Evolutionary conservation across 2,329 filamentous ascomycete species (phyloP), one percentile per base, ranked within the genome.

Genomic region (Myriosclerotinia duriaeana): DNA sequence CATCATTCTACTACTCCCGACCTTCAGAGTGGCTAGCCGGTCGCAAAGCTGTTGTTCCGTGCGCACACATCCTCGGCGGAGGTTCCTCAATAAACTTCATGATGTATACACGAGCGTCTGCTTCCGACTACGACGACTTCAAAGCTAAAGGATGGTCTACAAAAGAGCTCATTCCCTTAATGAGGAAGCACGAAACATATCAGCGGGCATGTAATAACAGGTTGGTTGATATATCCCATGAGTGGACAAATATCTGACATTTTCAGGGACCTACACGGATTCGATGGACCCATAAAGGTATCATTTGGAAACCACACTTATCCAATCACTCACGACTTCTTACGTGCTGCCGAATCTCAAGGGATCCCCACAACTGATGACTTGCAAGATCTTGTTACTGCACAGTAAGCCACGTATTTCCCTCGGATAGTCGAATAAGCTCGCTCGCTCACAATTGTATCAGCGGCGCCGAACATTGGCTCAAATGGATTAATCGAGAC

Each of bases 401-500:
- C 79, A 54, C 82, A 84, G 73, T 74, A 72, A 64, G 72, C 70
- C 12, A 38, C 17, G 30, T 2, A 22, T 42, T 17, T 30, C 0
- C 1, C 14, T 22, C 20, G 7, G 0, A n/a, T n/a, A 5, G 5
- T 15, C 22, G 34, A 53, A 30, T 44, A 53, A 66, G 30, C 30
- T 34, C 66, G 30, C 30, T 34, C 66, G 38, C 70, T 36, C 30
- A 30, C 60, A 34, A 34, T 22, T 14, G 30, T 34, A 53, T 9
- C n/a, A 74, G 73, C 65, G 90, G 90, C 69, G 90, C 89, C 55
- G 89, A 93, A 78, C 90, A 93, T 71, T 93, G 90, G 90, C 80
- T 93, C 66, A 93, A 93, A 78, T 93, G 90, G 90, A 93, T 93
- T 78, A 93, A 93, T 74, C 84, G 85, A 67, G 86, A 85, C 71